A percentile compares a stretch with the other conserved stretches of the same genome.
Evolutionary conservation across 805 yeast genomes (phyloP).

Genomic region (Crinitomyces ghanaensis): DNA sequence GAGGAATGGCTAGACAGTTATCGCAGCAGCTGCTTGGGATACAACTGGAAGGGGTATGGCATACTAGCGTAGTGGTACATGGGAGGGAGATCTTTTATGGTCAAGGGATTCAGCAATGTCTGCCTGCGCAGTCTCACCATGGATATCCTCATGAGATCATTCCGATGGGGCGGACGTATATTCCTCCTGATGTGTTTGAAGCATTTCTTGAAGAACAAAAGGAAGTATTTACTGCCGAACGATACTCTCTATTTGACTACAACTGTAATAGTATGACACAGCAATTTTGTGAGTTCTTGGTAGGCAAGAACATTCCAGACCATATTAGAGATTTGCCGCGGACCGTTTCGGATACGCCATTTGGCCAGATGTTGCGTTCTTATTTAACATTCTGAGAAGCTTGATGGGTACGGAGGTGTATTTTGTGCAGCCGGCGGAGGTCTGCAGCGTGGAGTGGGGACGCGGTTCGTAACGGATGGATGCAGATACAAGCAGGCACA

Average conservation of each 20-base stretch:
- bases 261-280: conserved; percentile 62
- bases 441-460: no score
- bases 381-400: no score
- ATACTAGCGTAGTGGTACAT: conserved; percentile 42
- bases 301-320: conserved; percentile 43
- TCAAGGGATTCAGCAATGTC: conserved; percentile 38
- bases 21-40: conserved; percentile 42
- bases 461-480: no score
- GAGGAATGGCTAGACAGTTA: conserved; percentile 45
- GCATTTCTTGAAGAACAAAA: conserved; percentile 43
- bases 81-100: conserved; percentile 50
- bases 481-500: no score
- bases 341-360: conserved; percentile 38
- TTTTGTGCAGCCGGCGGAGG: no score
- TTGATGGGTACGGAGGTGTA: no score
- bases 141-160: conserved; percentile 45
- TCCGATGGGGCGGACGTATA: conserved; percentile 41
- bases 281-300: conserved; percentile 44
- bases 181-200: conserved; percentile 40
- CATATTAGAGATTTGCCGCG: conserved; percentile 43
- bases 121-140: conserved; percentile 47
- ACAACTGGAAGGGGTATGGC: conserved; percentile 52
- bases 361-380: conserved; percentile 40
- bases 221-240: conserved; percentile 35
- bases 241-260: conserved; percentile 48